Evolutionary conservation across 1,284 basidiomycete genomes (phyloP).

Genomic region (Singerocomus inundabilis): DNA sequence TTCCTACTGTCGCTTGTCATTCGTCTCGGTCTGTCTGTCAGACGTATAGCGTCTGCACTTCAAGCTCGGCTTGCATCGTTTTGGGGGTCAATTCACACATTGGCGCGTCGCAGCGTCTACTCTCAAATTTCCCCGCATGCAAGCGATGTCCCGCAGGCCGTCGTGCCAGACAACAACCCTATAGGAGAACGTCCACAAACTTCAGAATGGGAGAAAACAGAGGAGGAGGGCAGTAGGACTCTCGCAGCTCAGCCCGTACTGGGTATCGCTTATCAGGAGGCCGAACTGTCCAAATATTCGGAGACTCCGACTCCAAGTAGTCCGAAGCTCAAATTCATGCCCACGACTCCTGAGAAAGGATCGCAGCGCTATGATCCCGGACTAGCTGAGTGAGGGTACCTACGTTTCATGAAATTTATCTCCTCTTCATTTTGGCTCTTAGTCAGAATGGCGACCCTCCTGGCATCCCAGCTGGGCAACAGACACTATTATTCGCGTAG

Average conservation of each 20-base stretch:
- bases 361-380: conserved; percentile 12
- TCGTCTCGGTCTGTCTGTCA: conserved; percentile 3
- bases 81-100: conserved; percentile 8
- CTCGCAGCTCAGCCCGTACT: neutral
- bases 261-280: neutral
- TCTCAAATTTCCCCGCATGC: neutral
- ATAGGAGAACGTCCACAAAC: neutral
- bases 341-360: conserved; percentile 14
- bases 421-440: neutral
- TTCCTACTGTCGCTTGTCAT: conserved; percentile 6
- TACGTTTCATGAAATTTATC: neutral
- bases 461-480: conserved; percentile 15
- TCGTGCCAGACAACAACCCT: neutral
- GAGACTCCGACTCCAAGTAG: neutral
- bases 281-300: neutral
- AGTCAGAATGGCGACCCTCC: conserved; percentile 1
- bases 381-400: conserved; percentile 3
- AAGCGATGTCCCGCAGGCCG: neutral
- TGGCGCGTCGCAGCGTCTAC: neutral
- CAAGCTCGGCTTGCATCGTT: conserved; percentile 3
- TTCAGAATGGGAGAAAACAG: neutral
- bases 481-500: conserved; percentile 12
- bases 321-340: neutral
- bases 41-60: conserved; percentile 2
- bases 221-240: neutral